Percentiles rank a stretch among this genome's conserved stretches.
phyloP scores from a whole-genome alignment of 257 asterid genomes.

The Prunella vulgaris region DNA sequence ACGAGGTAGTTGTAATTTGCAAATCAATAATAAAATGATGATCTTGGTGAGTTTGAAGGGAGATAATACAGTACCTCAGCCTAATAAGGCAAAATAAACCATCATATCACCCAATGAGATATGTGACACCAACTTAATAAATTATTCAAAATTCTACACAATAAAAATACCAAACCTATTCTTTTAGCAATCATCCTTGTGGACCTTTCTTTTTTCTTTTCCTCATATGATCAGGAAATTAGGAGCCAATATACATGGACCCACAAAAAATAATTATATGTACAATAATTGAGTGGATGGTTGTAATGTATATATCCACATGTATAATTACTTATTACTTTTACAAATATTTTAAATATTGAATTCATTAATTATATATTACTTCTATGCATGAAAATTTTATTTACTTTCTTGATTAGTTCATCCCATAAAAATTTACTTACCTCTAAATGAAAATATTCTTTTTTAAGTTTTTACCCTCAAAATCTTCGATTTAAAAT shows the following conservation, averaged over 20 bases:
- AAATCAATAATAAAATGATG: conserved; percentile 30
- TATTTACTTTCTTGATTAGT: no score
- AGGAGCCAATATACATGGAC: conserved; percentile 14
- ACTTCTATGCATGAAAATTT: no score
- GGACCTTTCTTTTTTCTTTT: conserved; percentile 15
- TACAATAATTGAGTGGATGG: conserved; percentile 13
- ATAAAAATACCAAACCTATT: background rate
- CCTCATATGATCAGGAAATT: conserved; percentile 23
- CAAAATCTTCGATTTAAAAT: no score
- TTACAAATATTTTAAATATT: no score
- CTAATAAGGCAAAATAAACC: conserved; percentile 30
- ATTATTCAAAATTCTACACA: conserved; percentile 11
- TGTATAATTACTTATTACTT: no score
- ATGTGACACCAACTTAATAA: conserved; percentile 19
- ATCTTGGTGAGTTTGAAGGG: background rate
- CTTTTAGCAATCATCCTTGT: conserved; percentile 7
- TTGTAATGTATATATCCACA: background rate
- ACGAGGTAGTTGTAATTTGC: conserved; percentile 19
- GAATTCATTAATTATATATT: no score
- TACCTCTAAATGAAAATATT: no score
- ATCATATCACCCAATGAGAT: conserved; percentile 22
- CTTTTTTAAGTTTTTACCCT: no score
- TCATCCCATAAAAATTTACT: no score
- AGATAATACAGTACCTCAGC: conserved; percentile 3
- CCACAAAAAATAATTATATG: conserved; percentile 6